These are phyloP conservation scores for Pulveroboletus sp. DNA, from an alignment of 768 basidiomycete genomes.

Conservation along the genomic window DNA sequence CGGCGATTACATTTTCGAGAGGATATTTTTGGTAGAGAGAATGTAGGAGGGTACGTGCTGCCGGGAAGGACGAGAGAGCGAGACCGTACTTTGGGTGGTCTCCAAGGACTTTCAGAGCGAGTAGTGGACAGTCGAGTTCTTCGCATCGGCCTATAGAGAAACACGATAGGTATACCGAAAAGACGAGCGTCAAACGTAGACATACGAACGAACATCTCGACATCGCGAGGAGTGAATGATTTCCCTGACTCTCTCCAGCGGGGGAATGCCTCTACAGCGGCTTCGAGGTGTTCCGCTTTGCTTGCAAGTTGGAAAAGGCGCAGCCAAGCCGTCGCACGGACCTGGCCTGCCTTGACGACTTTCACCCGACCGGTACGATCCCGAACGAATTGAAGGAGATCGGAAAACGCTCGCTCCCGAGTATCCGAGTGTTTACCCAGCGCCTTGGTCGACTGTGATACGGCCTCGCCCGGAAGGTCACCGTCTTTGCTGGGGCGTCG, in stretches of 20 bases:
- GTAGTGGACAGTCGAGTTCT: constrained; percentile 50
- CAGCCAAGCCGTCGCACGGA: constrained; percentile 48
- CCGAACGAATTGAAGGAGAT: constrained; percentile 25
- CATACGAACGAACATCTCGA: constrained; percentile 56
- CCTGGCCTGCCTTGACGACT: constrained; percentile 30
- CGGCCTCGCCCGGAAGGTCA: constrained; percentile 5
- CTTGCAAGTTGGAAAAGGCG: constrained; percentile 50
- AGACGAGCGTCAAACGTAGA: constrained; percentile 5
- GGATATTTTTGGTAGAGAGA: constrained; percentile 48
- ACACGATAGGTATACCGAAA: neutral
- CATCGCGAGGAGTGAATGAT: constrained; percentile 37
- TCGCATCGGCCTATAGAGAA: constrained; percentile 53
- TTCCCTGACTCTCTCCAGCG: constrained; percentile 46
- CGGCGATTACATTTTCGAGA: constrained; percentile 46
- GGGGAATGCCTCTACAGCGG: constrained; percentile 46
- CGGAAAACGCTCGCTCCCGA: constrained; percentile 22
- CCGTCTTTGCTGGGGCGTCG: constrained; percentile 8
- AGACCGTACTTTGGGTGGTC: constrained; percentile 62
- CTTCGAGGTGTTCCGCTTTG: constrained; percentile 47
- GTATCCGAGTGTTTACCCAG: neutral
- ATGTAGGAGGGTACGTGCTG: constrained; percentile 57
- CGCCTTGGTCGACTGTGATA: neutral
- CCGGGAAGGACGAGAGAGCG: constrained; percentile 42
- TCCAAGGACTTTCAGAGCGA: constrained; percentile 61
- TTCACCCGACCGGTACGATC: constrained; percentile 30